Evolutionary conservation across 2,329 filamentous ascomycete genomes (phyloP).

Genomic region (Leptographium procerum): DNA sequence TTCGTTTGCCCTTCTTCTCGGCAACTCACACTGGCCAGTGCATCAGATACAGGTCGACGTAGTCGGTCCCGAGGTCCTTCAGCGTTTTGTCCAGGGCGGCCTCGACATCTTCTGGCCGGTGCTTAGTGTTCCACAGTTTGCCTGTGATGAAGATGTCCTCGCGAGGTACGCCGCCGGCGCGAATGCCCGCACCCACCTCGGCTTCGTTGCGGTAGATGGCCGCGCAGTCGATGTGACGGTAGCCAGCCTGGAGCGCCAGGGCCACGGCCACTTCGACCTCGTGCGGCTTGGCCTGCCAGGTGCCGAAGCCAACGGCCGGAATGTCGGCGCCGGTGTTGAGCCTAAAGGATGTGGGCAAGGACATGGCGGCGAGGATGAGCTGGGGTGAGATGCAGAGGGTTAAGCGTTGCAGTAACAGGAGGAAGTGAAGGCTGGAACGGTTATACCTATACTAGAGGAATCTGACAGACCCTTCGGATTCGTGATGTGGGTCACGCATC

Average conservation of each 20-base stretch:
- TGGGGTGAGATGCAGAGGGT: too few relatives aligned
- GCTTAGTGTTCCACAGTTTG: slow-evolving; percentile 49
- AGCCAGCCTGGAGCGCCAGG: slow-evolving; percentile 21
- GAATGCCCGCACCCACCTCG: slow-evolving; percentile 52
- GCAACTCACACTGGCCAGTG: slow-evolving; percentile 48
- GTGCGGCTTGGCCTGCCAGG: slow-evolving; percentile 7
- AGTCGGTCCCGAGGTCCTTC: slow-evolving; percentile 44
- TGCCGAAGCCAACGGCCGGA: slow-evolving; percentile 2
- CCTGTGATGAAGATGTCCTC: slow-evolving; percentile 51
- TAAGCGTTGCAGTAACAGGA: too few relatives aligned
- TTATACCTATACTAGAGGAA: too few relatives aligned
- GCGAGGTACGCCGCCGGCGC: slow-evolving; percentile 44
- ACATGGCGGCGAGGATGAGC: neutral
- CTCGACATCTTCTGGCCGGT: slow-evolving; percentile 50
- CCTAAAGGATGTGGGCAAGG: neutral
- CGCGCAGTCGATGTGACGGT: slow-evolving; percentile 40
- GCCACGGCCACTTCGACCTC: neutral
- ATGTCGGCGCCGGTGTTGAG: neutral
- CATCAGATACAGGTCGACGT: slow-evolving; percentile 54
- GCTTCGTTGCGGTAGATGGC: slow-evolving; percentile 53
- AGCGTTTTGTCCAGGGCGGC: slow-evolving; percentile 45
- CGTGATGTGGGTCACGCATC: too few relatives aligned
- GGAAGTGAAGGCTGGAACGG: too few relatives aligned
- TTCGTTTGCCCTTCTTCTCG: too few relatives aligned
- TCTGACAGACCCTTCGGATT: neutral